Base-by-base conservation (phyloP, 2,329 filamentous ascomycete species). In the Aureobasidium sp. region DNA sequence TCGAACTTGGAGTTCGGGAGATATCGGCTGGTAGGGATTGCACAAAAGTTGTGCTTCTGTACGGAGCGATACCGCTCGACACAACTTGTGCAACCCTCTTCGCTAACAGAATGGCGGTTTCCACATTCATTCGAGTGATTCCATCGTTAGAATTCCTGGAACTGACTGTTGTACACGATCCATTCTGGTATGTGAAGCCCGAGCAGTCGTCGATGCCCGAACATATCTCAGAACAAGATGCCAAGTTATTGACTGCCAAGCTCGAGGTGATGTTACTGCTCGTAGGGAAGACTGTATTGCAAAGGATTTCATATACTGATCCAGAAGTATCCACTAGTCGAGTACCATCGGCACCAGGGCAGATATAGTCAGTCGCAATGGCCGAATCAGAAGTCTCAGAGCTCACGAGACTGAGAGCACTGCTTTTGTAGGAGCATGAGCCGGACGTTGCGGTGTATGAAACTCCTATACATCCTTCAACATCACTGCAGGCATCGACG, bases 261-360 rank as follows among this genome's bases (percentile, higher is more conserved):
- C n/a, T 47, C 25, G 54, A 47, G 21, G 41, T 47, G 15, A 47
- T 58, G 16, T 58, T 47, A 42, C 32, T 59, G 53, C 63, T 63
- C 1, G 63, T 59, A 21, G 66, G 69, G 34, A 67, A 69, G 9
- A 62, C 66, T 8, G 64, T 62, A 41, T 69, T 65, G 58, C 69
- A 71, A 29, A 67, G 58, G 7, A 70, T 66, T 50, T 70, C 63
- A 60, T 71, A 71, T 9, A 64, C 63, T 10, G 63, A 62, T 27
- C 68, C 69, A 3, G 57, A 61, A 29, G 59, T 52, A 62, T 71
- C 69, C 16, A 68, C 54, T 49, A 67, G 67, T 6, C 58, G 52
- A 7, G 62, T 61, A 2, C 64, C 65, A 36, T 69, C 65, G 2
- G 63, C 69, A 25, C 61, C 62, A 1, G 68, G 67, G 54, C 69